Evolutionary conservation across 768 basidiomycete species (phyloP).

Genomic region (Polyporus arcularius): DNA sequence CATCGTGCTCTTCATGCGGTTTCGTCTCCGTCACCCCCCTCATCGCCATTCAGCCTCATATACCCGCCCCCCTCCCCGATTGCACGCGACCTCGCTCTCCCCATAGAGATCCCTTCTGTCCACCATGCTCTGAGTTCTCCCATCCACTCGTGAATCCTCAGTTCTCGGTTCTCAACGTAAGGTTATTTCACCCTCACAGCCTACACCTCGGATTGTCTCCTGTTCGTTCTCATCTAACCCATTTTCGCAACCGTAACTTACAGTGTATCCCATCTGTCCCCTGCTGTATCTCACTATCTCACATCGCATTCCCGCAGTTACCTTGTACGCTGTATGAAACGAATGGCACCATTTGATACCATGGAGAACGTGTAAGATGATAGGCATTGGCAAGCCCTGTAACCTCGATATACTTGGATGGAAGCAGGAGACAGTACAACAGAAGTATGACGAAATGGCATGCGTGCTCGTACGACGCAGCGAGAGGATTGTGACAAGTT

Average conservation of each 20-base stretch:
- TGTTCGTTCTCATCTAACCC: too few species aligned
- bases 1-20: neutral
- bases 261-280: neutral
- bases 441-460: neutral
- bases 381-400: too few species aligned
- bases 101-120: too few species aligned
- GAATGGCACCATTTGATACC: neutral
- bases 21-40: neutral
- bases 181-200: too few species aligned
- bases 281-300: slow-evolving; percentile 2
- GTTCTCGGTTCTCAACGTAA: too few species aligned
- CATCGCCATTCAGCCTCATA: neutral
- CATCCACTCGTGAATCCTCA: too few species aligned
- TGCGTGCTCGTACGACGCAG: neutral
- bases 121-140: too few species aligned
- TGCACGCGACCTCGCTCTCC: too few species aligned
- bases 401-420: neutral
- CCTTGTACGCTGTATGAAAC: neutral
- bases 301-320: neutral
- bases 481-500: neutral
- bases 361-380: too few species aligned
- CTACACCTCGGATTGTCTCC: too few species aligned
- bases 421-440: neutral
- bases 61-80: neutral
- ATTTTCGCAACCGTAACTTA: too few species aligned